These are phyloP conservation scores for Chaetoceros muelleri DNA, from an alignment of 108 stramenopile species.

Conservation along the genomic window DNA sequence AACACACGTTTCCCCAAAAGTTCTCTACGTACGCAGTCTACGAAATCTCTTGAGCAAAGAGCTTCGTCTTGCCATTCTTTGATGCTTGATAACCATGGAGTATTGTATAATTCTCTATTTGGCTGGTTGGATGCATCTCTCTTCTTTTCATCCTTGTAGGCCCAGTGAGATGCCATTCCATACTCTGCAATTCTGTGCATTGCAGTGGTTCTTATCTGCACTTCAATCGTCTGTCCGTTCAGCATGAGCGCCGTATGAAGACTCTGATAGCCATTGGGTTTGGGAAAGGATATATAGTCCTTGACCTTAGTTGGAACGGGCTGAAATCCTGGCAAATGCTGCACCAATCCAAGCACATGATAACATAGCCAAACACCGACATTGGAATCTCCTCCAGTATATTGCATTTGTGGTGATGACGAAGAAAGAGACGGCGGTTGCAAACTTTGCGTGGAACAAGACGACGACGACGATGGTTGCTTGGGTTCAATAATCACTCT, in stretches of 20 bases:
- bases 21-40: conserved; percentile 77
- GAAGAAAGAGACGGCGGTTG: background rate
- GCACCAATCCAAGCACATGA: conserved; percentile 85
- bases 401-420: background rate
- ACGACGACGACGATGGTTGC: conserved; percentile 18
- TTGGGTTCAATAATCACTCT: conserved; percentile 80
- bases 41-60: conserved; percentile 69
- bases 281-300: conserved; percentile 91
- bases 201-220: conserved; percentile 85
- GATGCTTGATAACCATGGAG: conserved; percentile 82
- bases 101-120: conserved; percentile 46
- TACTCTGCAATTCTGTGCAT: conserved; percentile 95
- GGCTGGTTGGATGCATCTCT: conserved; percentile 11
- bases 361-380: conserved; percentile 88
- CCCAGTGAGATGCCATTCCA: conserved; percentile 91
- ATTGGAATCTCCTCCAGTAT: conserved; percentile 28
- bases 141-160: conserved; percentile 66
- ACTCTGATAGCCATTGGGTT: conserved; percentile 90
- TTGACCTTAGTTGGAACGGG: conserved; percentile 85
- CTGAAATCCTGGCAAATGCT: conserved; percentile 81
- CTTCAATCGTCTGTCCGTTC: conserved; percentile 87
- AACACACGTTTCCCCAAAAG: conserved; percentile 86
- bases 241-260: conserved; percentile 84
- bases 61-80: conserved; percentile 86
- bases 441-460: conserved; percentile 13